phyloP scores from a whole-genome alignment of 352 stramenopile species.

The Phytopythium litorale region DNA sequence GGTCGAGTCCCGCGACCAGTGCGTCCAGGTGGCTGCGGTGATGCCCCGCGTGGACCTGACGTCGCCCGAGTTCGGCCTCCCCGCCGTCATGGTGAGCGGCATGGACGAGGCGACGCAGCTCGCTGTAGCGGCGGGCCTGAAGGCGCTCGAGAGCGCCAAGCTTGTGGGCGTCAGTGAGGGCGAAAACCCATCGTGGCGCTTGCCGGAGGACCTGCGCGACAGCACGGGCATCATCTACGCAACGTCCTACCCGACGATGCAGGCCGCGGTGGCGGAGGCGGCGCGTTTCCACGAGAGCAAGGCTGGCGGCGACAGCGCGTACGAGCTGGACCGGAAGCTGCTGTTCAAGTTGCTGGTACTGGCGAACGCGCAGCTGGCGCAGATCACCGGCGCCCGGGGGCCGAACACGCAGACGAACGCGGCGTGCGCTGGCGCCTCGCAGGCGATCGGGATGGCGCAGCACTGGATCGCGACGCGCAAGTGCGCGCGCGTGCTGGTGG shows the following conservation, averaged over 20 bases:
- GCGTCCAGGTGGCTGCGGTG: conserved; percentile 90
- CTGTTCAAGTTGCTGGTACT: conserved; percentile 95
- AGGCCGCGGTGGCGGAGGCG: conserved; percentile 91
- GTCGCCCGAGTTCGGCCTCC: conserved; percentile 80
- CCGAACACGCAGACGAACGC: conserved; percentile 97
- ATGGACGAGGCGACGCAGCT: conserved; percentile 96
- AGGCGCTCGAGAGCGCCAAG: conserved; percentile 90
- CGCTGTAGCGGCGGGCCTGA: conserved; percentile 92
- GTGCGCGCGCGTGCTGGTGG: conserved; percentile 93
- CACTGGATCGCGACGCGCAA: conserved; percentile 93
- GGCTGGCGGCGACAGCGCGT: conserved; percentile 21
- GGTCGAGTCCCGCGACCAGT: conserved; percentile 44
- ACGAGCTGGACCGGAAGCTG: conserved; percentile 97
- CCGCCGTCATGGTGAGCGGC: conserved; percentile 84
- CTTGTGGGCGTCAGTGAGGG: conserved; percentile 52
- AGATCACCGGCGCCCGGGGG: conserved; percentile 91
- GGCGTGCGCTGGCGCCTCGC: conserved; percentile 93
- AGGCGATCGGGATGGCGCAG: conserved; percentile 90
- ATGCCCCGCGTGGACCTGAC: conserved; percentile 69
- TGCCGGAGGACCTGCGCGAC: conserved; percentile 84
- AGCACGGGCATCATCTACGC: conserved; percentile 94
- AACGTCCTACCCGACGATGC: conserved; percentile 94
- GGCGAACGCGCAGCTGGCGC: conserved; percentile 95
- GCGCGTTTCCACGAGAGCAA: conserved; percentile 58
- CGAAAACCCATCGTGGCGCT: conserved; percentile 61